Percentiles rank a stretch among this genome's conserved stretches.
Evolutionary conservation across 495 filamentous ascomycete species (phyloP).

Genomic region (Astrothelium subdiscretum): DNA sequence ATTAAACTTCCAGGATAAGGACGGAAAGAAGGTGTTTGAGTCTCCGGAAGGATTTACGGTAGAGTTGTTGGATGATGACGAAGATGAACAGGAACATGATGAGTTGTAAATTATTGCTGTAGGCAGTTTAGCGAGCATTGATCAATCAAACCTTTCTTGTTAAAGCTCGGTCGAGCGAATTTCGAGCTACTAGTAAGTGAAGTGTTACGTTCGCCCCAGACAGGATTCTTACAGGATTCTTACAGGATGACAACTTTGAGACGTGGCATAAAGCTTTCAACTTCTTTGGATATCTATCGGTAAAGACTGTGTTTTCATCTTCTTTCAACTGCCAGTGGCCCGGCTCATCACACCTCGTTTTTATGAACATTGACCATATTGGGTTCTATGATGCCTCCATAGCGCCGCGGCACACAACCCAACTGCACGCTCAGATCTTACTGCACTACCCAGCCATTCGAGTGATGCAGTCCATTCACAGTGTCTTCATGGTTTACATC

Average conservation of each 20-base stretch:
- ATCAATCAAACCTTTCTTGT: background rate
- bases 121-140: background rate
- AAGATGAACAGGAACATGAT: constrained; percentile 18
- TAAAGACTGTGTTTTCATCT: background rate
- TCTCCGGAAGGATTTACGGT: constrained; percentile 16
- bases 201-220: too few relatives aligned
- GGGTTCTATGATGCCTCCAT: too few relatives aligned
- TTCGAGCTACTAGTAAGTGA: background rate
- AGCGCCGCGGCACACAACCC: too few relatives aligned
- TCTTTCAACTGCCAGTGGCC: background rate
- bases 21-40: constrained; percentile 10
- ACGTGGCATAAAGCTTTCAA: background rate
- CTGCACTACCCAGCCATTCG: too few relatives aligned
- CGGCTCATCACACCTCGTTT: background rate
- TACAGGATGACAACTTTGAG: too few relatives aligned
- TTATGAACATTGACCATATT: background rate
- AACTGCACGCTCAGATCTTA: too few relatives aligned
- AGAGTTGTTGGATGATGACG: constrained; percentile 17
- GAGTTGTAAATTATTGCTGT: constrained; percentile 5
- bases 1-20: constrained; percentile 2
- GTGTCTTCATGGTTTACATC: too few relatives aligned
- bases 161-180: background rate
- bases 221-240: too few relatives aligned
- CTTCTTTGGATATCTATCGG: background rate
- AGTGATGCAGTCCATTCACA: too few relatives aligned